Conservation (phyloP, 352 stramenopile genomes). For the Phytophthora hybrid region DNA sequence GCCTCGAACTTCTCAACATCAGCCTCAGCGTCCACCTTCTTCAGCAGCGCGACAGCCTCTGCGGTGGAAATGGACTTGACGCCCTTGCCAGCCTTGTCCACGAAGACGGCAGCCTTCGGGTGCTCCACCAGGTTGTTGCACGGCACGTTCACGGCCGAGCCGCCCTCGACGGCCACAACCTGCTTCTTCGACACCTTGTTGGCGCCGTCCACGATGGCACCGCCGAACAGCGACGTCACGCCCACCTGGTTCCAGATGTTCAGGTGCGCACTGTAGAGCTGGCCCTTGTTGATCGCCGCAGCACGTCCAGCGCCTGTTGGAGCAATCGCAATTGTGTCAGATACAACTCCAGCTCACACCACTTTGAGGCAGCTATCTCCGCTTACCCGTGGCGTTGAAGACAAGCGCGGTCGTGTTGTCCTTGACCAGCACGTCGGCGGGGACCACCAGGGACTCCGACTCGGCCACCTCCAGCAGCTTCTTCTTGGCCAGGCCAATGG, state of each 20-base stretch:
- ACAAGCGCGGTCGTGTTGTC: constrained; percentile 73
- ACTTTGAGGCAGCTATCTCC: not conserved
- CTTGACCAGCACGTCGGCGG: constrained; percentile 66
- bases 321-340: not conserved
- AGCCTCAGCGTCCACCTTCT: constrained; percentile 54
- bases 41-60: constrained; percentile 58
- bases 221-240: constrained; percentile 77
- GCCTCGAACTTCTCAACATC: constrained; percentile 74
- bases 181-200: constrained; percentile 70
- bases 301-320: constrained; percentile 51
- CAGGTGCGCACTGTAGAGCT: constrained; percentile 73
- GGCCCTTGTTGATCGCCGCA: constrained; percentile 65
- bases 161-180: constrained; percentile 54
- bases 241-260: constrained; percentile 79
- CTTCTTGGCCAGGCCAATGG: constrained; percentile 75
- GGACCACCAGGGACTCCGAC: constrained; percentile 63
- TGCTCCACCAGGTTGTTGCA: constrained; percentile 84
- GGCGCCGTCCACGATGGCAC: constrained; percentile 62
- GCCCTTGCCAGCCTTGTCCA: constrained; percentile 63
- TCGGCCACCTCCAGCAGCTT: constrained; percentile 68
- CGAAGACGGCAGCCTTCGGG: constrained; percentile 68
- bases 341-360: not conserved
- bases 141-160: constrained; percentile 68
- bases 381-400: constrained; percentile 67
- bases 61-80: constrained; percentile 70